phyloP scores from a whole-genome alignment of 2,329 filamentous ascomycete genomes.

The Fusarium ambrosium region DNA sequence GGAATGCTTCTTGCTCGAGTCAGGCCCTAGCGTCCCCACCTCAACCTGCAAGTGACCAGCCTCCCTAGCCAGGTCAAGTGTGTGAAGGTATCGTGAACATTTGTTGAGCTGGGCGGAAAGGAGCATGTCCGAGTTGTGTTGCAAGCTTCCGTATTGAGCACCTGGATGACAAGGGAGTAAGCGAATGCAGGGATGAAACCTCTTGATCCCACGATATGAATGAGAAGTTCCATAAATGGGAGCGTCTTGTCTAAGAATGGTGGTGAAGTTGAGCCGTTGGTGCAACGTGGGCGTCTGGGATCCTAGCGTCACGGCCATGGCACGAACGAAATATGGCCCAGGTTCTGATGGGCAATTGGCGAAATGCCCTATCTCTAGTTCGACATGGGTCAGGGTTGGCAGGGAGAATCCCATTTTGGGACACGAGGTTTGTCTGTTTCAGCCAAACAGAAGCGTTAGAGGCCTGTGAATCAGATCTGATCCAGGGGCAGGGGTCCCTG shows the following conservation, averaged over 20 bases:
- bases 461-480: conserved; percentile 44
- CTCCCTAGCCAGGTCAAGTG: neutral
- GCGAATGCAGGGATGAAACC: conserved; percentile 7
- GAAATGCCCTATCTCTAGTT: conserved; percentile 26
- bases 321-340: conserved; percentile 19
- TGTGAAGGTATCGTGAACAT: conserved; percentile 11
- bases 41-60: neutral
- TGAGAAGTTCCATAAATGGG: neutral
- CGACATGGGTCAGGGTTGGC: conserved; percentile 17
- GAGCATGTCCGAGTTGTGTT: neutral
- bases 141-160: neutral
- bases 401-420: conserved; percentile 48
- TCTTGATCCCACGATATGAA: conserved; percentile 7
- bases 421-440: conserved; percentile 49
- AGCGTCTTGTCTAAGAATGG: neutral
- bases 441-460: conserved; percentile 42
- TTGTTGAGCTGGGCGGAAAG: neutral
- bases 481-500: conserved; percentile 32
- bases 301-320: conserved; percentile 14
- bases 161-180: conserved; percentile 1
- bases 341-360: conserved; percentile 32
- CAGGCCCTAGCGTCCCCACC: conserved; percentile 10
- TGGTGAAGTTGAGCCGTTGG: conserved; percentile 23
- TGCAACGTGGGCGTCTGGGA: conserved; percentile 17
- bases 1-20: conserved; percentile 13